Evolutionary conservation across 495 filamentous ascomycete genomes (phyloP).

Genomic region (Immersiella caudata): DNA sequence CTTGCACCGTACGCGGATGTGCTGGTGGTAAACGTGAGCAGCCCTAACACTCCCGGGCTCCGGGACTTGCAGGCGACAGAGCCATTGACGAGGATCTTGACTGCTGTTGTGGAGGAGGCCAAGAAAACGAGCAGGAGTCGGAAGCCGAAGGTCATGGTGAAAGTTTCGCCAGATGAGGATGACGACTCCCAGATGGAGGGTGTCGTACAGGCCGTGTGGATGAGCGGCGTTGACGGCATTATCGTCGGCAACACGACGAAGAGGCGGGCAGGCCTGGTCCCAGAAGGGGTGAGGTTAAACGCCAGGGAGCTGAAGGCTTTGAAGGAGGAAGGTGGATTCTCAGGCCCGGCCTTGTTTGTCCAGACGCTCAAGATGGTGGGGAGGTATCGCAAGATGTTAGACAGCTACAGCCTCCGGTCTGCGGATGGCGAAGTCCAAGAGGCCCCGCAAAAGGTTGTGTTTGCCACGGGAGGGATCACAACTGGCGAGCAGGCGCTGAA

Average conservation of each 20-base stretch:
- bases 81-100: conserved; percentile 77
- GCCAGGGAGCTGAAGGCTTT: conserved; percentile 66
- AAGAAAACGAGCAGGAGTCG: conserved; percentile 63
- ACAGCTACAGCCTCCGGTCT: conserved; percentile 48
- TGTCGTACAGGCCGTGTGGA: conserved; percentile 83
- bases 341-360: conserved; percentile 84
- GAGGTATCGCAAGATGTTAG: conserved; percentile 74
- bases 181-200: conserved; percentile 77
- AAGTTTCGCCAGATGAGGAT: conserved; percentile 95
- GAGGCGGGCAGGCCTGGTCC: conserved; percentile 67
- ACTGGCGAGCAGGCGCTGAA: conserved; percentile 79
- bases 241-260: conserved; percentile 99
- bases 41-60: conserved; percentile 91
- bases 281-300: conserved; percentile 63
- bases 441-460: conserved; percentile 72
- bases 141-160: conserved; percentile 91
- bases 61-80: conserved; percentile 79
- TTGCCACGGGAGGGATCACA: conserved; percentile 88
- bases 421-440: conserved; percentile 24
- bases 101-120: conserved; percentile 79
- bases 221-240: conserved; percentile 84
- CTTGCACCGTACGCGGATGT: conserved; percentile 89
- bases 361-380: conserved; percentile 74
- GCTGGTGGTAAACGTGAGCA: conserved; percentile 94
- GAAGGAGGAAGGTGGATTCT: conserved; percentile 83